Evolutionary conservation across 768 basidiomycete species (phyloP).

Genomic region (Agaricus sinodeliciosus): DNA sequence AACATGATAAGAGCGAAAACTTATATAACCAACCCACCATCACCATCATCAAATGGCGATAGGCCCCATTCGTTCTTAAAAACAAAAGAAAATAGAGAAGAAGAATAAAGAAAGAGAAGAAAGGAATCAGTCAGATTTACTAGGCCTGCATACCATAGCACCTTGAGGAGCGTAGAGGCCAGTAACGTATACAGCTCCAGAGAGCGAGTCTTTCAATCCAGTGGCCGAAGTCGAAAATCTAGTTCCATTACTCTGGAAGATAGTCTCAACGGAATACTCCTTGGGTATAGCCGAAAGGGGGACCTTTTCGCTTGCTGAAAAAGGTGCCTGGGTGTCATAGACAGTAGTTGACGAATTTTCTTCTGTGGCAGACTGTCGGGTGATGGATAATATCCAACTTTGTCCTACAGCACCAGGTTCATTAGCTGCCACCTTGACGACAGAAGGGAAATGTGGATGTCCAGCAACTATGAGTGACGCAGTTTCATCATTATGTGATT

Average conservation of each 20-base stretch:
- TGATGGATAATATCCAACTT: constrained; percentile 54
- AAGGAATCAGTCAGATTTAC: constrained; percentile 4
- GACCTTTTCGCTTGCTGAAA: constrained; percentile 38
- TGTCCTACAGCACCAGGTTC: constrained; percentile 33
- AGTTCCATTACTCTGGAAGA: constrained; percentile 68
- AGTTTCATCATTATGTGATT: constrained; percentile 25
- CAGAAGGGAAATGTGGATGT: constrained; percentile 56
- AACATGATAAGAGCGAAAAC: too few species aligned
- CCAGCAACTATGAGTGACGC: constrained; percentile 50
- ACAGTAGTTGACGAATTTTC: constrained; percentile 4
- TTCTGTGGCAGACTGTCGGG: constrained; percentile 17
- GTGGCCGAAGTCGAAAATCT: constrained; percentile 51
- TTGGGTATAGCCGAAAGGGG: constrained; percentile 21
- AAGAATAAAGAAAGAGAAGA: not conserved
- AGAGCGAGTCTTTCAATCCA: constrained; percentile 40
- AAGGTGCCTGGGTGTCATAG: constrained; percentile 41
- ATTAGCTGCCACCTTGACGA: constrained; percentile 38
- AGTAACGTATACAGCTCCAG: constrained; percentile 43
- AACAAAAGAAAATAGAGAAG: not conserved
- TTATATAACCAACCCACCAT: too few species aligned
- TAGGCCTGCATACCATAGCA: constrained; percentile 38
- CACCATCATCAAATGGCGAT: too few species aligned
- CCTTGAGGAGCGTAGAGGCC: constrained; percentile 56
- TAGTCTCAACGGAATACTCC: constrained; percentile 40
- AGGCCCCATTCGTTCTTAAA: too few species aligned